phyloP scores from a whole-genome alignment of 768 basidiomycete genomes.

The Gyrodon lividus region DNA sequence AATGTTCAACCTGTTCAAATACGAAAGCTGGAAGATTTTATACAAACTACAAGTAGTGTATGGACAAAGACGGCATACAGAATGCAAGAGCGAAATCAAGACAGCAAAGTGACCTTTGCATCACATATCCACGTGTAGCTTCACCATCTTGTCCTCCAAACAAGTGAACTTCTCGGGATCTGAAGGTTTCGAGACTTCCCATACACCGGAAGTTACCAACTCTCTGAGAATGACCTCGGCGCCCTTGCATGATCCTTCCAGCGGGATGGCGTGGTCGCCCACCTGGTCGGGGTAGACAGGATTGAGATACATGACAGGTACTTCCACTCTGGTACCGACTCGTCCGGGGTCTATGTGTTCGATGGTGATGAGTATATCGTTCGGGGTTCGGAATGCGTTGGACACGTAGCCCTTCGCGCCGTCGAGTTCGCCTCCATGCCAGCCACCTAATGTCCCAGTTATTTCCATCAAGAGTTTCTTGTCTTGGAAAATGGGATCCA shows the following conservation, averaged over 20 bases:
- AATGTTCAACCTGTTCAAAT: no score
- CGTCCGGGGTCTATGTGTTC: constrained; percentile 31
- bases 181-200: constrained; percentile 24
- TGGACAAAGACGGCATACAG: not conserved
- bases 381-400: constrained; percentile 24
- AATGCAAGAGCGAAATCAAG: not conserved
- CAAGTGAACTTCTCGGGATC: constrained; percentile 9
- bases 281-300: constrained; percentile 39
- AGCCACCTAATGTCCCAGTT: constrained; percentile 21
- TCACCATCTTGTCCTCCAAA: constrained; percentile 25
- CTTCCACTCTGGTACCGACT: constrained; percentile 35
- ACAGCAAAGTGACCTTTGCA: not conserved
- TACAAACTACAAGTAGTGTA: not conserved
- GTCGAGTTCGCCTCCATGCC: constrained; percentile 31
- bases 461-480: constrained; percentile 33
- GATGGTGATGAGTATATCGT: constrained; percentile 29
- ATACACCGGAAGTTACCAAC: constrained; percentile 28
- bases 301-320: constrained; percentile 41
- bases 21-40: not conserved
- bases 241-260: constrained; percentile 45
- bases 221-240: constrained; percentile 45
- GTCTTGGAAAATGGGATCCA: constrained; percentile 25
- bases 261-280: constrained; percentile 50
- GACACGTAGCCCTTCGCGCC: constrained; percentile 29
- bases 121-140: constrained; percentile 20